A percentile compares a stretch with the other conserved stretches of the same genome.
These are phyloP conservation scores for Inga oerstediana DNA, from an alignment of 306 rosid species.

Conservation along the genomic window DNA sequence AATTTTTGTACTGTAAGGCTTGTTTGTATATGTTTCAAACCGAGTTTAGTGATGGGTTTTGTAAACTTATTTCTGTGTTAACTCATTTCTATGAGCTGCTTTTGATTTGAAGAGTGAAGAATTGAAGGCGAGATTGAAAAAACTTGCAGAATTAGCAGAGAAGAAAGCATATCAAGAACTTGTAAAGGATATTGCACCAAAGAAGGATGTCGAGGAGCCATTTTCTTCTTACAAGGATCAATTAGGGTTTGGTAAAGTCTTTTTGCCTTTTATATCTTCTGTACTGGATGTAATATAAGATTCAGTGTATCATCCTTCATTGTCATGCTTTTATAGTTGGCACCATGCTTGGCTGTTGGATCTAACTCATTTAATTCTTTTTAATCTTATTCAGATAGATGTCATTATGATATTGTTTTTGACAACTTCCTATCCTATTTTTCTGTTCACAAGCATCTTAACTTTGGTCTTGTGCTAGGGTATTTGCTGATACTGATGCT, in stretches of 20 bases:
- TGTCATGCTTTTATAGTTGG: neutral
- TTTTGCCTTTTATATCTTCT: slow-evolving; percentile 9
- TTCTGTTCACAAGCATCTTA: neutral
- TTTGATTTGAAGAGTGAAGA: slow-evolving; percentile 70
- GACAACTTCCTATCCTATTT: neutral
- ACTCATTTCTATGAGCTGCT: neutral
- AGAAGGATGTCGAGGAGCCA: slow-evolving; percentile 57
- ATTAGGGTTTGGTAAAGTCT: slow-evolving; percentile 70
- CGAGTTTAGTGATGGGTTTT: slow-evolving; percentile 8
- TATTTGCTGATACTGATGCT: neutral
- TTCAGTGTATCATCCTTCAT: neutral
- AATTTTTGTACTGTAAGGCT: neutral
- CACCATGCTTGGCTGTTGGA: neutral
- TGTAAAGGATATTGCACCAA: slow-evolving; percentile 74
- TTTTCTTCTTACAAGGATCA: slow-evolving; percentile 95
- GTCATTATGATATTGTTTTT: neutral
- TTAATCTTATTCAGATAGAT: neutral
- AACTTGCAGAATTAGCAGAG: slow-evolving; percentile 73
- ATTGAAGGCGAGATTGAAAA: slow-evolving; percentile 68
- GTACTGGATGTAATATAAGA: neutral
- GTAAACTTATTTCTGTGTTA: neutral
- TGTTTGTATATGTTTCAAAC: neutral
- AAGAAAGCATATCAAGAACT: slow-evolving; percentile 85
- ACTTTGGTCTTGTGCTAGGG: neutral
- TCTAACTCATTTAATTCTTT: neutral